These are phyloP conservation scores for Albophoma yamanashiensis DNA, from an alignment of 2,329 filamentous ascomycete genomes.

Conservation along the genomic window DNA sequence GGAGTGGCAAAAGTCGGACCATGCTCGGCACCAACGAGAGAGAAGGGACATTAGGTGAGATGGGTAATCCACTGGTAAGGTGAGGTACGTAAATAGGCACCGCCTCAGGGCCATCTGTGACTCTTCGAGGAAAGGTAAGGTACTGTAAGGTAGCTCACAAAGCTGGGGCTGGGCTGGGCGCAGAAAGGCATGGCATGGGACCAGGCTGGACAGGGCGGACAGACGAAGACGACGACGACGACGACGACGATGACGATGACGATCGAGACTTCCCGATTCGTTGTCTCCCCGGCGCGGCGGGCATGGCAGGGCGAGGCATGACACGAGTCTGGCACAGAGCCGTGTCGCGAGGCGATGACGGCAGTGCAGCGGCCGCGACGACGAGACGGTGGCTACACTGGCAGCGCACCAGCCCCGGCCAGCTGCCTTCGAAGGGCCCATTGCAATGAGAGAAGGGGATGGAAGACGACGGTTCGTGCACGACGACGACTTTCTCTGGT, in stretches of 20 bases:
- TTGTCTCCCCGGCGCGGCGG: not conserved
- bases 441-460: not conserved
- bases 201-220: not conserved
- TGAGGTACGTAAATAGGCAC: not conserved
- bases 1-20: not conserved
- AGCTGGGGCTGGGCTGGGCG: not conserved
- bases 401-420: not conserved
- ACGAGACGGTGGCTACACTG: not conserved
- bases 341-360: not conserved
- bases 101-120: not conserved
- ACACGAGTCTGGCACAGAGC: not conserved
- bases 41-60: not conserved
- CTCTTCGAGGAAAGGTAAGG: not conserved
- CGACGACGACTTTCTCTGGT: not conserved
- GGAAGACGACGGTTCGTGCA: not conserved
- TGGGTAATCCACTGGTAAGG: not conserved
- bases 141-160: not conserved
- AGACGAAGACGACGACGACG: not conserved
- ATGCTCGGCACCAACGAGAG: not conserved
- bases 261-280: too few relatives aligned
- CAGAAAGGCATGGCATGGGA: not conserved
- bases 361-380: not conserved
- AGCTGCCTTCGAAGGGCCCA: not conserved
- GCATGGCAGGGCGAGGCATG: not conserved
- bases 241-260: too few relatives aligned